These are phyloP conservation scores for Yamadazyma jaroonii DNA, from an alignment of 1,139 yeast genomes.

Conservation along the genomic window DNA sequence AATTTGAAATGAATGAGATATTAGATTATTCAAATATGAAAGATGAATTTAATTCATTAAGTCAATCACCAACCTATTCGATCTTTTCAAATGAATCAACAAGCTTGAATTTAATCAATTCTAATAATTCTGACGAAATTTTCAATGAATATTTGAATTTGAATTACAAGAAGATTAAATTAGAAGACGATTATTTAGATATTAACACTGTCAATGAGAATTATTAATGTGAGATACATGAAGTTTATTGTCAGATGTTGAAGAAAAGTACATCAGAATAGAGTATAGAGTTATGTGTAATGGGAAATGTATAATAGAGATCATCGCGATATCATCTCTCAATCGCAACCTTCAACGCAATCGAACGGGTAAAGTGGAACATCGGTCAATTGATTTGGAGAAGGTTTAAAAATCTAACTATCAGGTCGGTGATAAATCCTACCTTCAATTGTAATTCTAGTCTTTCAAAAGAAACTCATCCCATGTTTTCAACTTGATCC, in stretches of 20 bases:
- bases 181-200: slow-evolving; percentile 10
- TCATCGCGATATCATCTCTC: not conserved
- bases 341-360: not conserved
- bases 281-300: slow-evolving; percentile 5
- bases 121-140: slow-evolving; percentile 14
- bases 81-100: slow-evolving; percentile 30
- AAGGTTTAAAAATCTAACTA: too few relatives aligned
- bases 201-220: not conserved
- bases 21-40: slow-evolving; percentile 10
- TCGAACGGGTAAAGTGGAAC: too few relatives aligned
- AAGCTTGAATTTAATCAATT: slow-evolving; percentile 13
- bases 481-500: not conserved
- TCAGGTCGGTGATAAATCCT: too few relatives aligned
- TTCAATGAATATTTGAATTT: slow-evolving; percentile 32
- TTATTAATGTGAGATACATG: too few relatives aligned
- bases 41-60: slow-evolving; percentile 16
- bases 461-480: too few relatives aligned
- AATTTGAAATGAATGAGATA: slow-evolving; percentile 4
- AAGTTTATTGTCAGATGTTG: not conserved
- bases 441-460: too few relatives aligned
- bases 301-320: slow-evolving; percentile 8
- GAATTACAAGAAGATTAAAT: slow-evolving; percentile 9
- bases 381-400: too few relatives aligned
- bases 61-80: slow-evolving; percentile 31
- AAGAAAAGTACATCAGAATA: not conserved